Evolutionary conservation across 306 rosid genomes (phyloP).

Genomic region (Quercus variabilis): DNA sequence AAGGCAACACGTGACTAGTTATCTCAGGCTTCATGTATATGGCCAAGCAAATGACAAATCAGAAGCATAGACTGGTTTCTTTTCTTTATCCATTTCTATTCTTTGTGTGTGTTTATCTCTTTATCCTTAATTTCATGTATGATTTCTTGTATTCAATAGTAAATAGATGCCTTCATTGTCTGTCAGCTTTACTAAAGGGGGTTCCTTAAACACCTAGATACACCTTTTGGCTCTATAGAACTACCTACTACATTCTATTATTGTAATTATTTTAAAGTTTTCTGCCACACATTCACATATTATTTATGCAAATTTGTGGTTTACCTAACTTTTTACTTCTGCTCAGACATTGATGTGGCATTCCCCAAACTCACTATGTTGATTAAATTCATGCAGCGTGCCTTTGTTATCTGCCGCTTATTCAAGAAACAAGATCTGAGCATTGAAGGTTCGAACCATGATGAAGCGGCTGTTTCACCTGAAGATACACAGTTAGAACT

Average conservation of each 20-base stretch:
- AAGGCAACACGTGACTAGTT: neutral
- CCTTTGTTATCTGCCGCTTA: constrained; percentile 85
- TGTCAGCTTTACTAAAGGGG: neutral
- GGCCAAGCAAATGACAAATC: neutral
- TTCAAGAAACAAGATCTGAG: constrained; percentile 78
- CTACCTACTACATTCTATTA: neutral
- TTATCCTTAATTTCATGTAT: neutral
- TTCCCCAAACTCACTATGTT: constrained; percentile 17
- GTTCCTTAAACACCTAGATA: neutral
- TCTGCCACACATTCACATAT: neutral
- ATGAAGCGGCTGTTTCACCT: constrained; percentile 50
- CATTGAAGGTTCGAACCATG: constrained; percentile 45
- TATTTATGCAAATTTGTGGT: neutral
- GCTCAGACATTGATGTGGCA: constrained; percentile 2
- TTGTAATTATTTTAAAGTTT: neutral
- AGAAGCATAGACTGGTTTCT: neutral
- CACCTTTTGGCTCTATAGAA: neutral
- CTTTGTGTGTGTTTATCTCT: neutral
- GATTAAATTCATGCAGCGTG: constrained; percentile 45
- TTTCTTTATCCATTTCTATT: neutral
- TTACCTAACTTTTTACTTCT: neutral
- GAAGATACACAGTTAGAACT: constrained; percentile 39
- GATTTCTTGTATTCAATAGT: neutral
- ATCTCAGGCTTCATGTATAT: neutral
- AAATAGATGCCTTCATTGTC: neutral